Percentiles rank a stretch among this genome's conserved stretches.
Conservation (phyloP, 768 basidiomycete genomes). For the Sarcodon aspratus region DNA sequence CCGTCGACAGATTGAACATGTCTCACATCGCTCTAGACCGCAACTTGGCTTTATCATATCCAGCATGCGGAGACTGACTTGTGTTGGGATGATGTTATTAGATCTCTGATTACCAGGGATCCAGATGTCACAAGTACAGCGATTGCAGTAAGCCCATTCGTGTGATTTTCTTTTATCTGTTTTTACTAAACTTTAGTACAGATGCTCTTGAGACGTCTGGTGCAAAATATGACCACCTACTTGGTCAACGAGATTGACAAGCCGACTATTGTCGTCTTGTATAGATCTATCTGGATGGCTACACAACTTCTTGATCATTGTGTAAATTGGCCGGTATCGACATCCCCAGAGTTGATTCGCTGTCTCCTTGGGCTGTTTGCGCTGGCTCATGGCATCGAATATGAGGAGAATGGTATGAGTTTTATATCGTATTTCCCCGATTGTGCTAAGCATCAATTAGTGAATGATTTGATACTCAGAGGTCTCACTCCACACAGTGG, state of each 20-base stretch:
- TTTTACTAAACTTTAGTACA: slow-evolving; percentile 2
- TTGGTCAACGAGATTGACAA: no score
- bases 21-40: slow-evolving; percentile 25
- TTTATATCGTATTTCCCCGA: background rate
- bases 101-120: slow-evolving; percentile 7
- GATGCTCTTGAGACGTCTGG: slow-evolving; percentile 6
- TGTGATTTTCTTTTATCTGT: background rate
- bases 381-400: background rate
- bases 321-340: background rate
- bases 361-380: background rate
- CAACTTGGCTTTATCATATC: slow-evolving; percentile 40
- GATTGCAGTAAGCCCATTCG: slow-evolving; percentile 7
- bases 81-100: background rate
- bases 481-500: background rate
- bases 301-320: background rate
- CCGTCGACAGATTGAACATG: background rate
- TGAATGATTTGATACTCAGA: background rate
- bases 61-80: slow-evolving; percentile 7
- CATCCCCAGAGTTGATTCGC: background rate
- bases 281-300: background rate
- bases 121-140: slow-evolving; percentile 2
- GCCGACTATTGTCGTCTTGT: no score
- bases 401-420: background rate
- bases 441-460: background rate
- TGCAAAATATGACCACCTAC: background rate